Conservation (phyloP, 129 eudicot species). For the Lactuca saligna region DNA sequence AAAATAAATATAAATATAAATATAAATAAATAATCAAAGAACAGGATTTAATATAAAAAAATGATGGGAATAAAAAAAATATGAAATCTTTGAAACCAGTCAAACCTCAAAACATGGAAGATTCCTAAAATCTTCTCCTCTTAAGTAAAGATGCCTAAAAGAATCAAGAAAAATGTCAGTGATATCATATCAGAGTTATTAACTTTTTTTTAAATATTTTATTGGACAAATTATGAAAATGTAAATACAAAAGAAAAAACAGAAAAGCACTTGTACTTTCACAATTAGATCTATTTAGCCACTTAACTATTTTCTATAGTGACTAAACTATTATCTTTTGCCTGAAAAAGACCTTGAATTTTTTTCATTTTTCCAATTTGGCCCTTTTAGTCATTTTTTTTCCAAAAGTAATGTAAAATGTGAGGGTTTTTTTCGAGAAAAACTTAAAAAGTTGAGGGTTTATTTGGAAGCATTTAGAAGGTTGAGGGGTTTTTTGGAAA, state of each 20-base stretch:
- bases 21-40: not conserved
- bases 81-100: constrained; percentile 9
- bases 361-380: no score
- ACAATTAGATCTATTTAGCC: no score
- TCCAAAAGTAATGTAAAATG: no score
- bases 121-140: constrained; percentile 59
- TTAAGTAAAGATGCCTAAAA: constrained; percentile 60
- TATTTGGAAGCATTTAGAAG: no score
- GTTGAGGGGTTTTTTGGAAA: no score
- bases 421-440: no score
- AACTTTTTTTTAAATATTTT: not conserved
- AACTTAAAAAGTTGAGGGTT: no score
- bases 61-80: not conserved
- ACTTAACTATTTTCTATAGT: no score
- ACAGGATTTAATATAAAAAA: not conserved
- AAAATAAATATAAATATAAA: constrained; percentile 1
- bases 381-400: no score
- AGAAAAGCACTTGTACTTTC: not conserved
- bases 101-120: constrained; percentile 65
- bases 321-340: no score
- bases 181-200: constrained; percentile 3
- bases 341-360: no score
- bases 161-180: not conserved
- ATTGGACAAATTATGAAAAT: not conserved
- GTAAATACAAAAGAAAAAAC: not conserved